Evolutionary conservation across 768 basidiomycete genomes (phyloP), one percentile per base, ranked within the genome.

Genomic region (Trametes villosa): DNA sequence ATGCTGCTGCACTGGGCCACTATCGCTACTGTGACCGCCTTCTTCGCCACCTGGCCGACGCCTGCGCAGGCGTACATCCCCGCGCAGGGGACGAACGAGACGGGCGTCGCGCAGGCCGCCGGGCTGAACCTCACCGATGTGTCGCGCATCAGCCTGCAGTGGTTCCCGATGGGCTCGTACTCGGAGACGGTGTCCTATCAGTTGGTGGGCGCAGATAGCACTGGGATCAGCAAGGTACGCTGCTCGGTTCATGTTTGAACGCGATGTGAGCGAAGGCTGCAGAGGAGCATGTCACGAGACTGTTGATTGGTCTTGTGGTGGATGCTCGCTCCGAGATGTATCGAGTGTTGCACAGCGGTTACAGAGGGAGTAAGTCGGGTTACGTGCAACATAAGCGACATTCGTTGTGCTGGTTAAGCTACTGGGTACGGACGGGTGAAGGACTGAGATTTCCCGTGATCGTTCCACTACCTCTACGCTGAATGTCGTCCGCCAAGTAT

Each of bases 21-120:
- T 31, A n/a, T 48, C 26, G 46, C 47, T 31, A 4, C 38, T 20
- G 24, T 50, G 9, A 9, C 31, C 40, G 18, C 31, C 46, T 24
- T 36, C 3, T 46, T 48, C 41, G 41, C 53, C 4, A 22, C 47
- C 12, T 49, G 47, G 26, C 36, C 41, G 4, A 29, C 48, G 9
- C 54, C 51, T 7, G 74, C 65, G 8, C 57, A 54, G 20, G 85
- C 77, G 0, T 94, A 93, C 71, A 82, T 91, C 62, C 92, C 92
- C 0, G 92, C 92, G 3, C 70, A 75, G 12, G 80, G 89, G 17
- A 88, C 88, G 33, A 94, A 94, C 71, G 78, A 83, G 57, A 86
- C 89, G 0, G 63, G 72, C 20, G 72, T 69, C 31, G 72, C 78
- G 68, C 76, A 77, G 54, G 73, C 72, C 9, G 77, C 77, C 18